A percentile compares a stretch with the other conserved stretches of the same genome.
Evolutionary conservation across 2,329 filamentous ascomycete genomes (phyloP).

Genomic region (Pseudopithomyces maydicus): DNA sequence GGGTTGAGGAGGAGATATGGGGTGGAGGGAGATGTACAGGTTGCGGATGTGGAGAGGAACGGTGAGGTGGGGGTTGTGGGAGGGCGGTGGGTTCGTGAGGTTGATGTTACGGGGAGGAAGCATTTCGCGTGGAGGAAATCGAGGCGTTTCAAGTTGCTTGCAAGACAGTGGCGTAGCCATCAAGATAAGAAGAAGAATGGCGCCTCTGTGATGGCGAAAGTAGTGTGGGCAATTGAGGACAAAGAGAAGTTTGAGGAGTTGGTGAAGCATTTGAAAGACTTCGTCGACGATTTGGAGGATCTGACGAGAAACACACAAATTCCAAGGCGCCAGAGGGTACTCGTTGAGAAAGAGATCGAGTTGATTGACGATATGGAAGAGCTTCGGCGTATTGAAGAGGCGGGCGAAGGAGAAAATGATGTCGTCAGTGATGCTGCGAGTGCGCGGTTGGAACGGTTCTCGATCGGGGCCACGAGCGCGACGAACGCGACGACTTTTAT

Average conservation of each 20-base stretch:
- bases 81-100: no score
- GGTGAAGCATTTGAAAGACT: neutral
- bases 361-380: neutral
- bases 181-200: no score
- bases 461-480: neutral
- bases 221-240: no score
- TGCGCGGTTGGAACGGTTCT: neutral
- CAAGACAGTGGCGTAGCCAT: no score
- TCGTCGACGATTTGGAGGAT: neutral
- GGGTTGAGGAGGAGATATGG: neutral
- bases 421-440: neutral
- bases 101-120: no score
- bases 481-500: neutral
- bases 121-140: no score
- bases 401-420: neutral
- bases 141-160: no score
- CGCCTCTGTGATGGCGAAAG: no score
- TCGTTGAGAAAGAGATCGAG: neutral
- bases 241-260: neutral
- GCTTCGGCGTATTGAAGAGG: neutral
- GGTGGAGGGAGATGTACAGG: neutral
- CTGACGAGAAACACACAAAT: neutral
- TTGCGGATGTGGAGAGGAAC: neutral
- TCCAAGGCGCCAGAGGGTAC: neutral
- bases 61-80: no score